Evolutionary conservation across 2,329 filamentous ascomycete species (phyloP), one percentile per base, ranked within the genome.

Genomic region (Cytospora piceicola): DNA sequence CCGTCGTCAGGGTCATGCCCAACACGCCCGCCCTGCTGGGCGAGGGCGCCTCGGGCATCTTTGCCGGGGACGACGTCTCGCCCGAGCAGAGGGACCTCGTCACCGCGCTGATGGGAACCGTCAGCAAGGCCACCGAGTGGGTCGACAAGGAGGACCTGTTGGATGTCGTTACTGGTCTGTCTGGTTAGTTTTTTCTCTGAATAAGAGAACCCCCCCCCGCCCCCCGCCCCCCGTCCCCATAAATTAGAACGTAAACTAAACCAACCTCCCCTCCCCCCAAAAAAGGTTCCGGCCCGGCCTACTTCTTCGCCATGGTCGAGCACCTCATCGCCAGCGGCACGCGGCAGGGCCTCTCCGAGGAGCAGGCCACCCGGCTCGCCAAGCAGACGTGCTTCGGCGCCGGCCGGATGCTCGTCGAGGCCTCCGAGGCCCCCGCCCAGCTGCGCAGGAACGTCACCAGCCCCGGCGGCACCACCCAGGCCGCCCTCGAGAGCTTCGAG

Each of bases 291-390:
- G 82, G 82, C 2, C 82, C 82, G 0, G 82, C 82, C 0, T 84
- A 84, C 74, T 84, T 84, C 75, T 84, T 84, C 71, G 81, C 81
- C 69, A 77, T 84, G 73, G 82, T 84, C 8, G 82, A 84, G 70
- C 81, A 84, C 71, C 74, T 84, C 55, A 79, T 82, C 61, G 72
- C 79, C 61, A 79, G 78, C 66, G 82, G 77, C 15, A 76, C 74
- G 11, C 72, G 74, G n/a, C 73, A 82, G 1, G 82, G 82, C 2
- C 76, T 84, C 30, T 76, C 80, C 0, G 72, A 75, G 22, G 81
- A 83, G 64, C 82, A 83, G 71, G 82, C 82, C n/a, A 79, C 78
- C 14, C 78, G 81, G 0, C 73, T 83, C 22, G 82, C 82, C 12
- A 81, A 78, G 68, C 82, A 84, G 74, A 84, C 82, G 0, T 83